Evolutionary conservation across 495 filamentous ascomycete species (phyloP).

Genomic region (Emericellopsis terricola): DNA sequence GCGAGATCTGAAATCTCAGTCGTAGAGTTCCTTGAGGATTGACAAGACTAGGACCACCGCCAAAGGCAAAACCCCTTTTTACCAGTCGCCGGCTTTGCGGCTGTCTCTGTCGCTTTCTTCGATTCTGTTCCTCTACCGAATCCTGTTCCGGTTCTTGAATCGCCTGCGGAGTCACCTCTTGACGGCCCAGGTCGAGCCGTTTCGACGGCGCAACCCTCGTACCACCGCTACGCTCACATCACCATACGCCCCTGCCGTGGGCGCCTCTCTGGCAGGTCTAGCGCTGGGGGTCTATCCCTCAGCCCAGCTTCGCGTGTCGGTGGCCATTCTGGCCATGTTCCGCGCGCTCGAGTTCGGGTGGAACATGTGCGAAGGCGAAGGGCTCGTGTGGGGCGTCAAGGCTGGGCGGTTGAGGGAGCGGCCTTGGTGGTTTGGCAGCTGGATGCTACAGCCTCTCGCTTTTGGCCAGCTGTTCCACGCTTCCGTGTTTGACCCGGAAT

Average conservation of each 20-base stretch:
- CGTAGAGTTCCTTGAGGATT: not conserved
- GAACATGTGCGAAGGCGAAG: constrained; percentile 64
- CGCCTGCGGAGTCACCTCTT: constrained; percentile 63
- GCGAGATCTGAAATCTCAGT: too few relatives aligned
- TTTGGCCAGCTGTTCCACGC: constrained; percentile 83
- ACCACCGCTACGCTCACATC: constrained; percentile 60
- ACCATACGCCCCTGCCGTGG: constrained; percentile 66
- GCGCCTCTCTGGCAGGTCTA: constrained; percentile 70
- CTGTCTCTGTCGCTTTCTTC: constrained; percentile 66
- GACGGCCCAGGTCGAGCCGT: constrained; percentile 51
- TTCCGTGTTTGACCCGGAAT: constrained; percentile 83
- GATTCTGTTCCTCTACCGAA: constrained; percentile 70
- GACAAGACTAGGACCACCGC: constrained; percentile 2
- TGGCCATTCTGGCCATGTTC: constrained; percentile 62
- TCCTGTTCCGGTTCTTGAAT: constrained; percentile 79
- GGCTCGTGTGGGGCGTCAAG: constrained; percentile 48
- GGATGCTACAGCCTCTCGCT: constrained; percentile 86
- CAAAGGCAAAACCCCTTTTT: constrained; percentile 26
- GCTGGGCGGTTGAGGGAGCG: constrained; percentile 19
- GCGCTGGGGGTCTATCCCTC: constrained; percentile 63
- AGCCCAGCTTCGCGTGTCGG: constrained; percentile 57
- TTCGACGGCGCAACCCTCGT: constrained; percentile 66
- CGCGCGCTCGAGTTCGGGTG: constrained; percentile 74
- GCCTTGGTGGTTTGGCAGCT: constrained; percentile 89
- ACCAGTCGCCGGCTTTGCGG: constrained; percentile 54